Base-by-base conservation (phyloP, 169 alveolate species). In the Pseudocohnilembus persalinus region DNA sequence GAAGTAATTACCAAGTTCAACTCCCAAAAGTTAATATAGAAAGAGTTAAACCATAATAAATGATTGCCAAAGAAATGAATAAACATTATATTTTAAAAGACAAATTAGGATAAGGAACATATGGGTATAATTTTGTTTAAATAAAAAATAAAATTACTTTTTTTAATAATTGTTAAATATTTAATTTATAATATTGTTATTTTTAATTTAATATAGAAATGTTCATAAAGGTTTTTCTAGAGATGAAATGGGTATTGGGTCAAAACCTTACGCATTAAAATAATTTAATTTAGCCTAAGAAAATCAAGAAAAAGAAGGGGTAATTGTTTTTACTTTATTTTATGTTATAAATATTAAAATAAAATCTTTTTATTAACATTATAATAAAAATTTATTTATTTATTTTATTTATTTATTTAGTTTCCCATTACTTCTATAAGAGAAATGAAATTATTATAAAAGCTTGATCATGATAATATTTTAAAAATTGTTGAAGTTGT, bases 381-480 rank as follows among this genome's bases (percentile, higher is more conserved):
- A 28, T 0, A 31, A 26, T 33, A 77, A 16, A 27, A 75, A 34
- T 0, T 6, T 6, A 26, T 63, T 16, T 79, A 29, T 29, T 79
- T 35, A n/a, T 79, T 34, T 64, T 64, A 64, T 77, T 77, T 20
- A 0, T 77, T 27, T 25, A 26, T 35, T 64, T 33, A 64, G 79
- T 79, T 79, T 29, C 84, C 84, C 33, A 79, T 79, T 64, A 79
- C 84, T 28, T 74, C 84, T n/a, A 30, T 79, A 25, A 79, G 94
- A 77, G 94, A 90, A 33, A 88, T 90, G 1, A 87, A 88, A 64
- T 77, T 83, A 11, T 75, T 90, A 6, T 74, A 90, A 68, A 64
- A 82, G 31, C 32, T 90, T 0, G 68, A 81, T 32, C 92, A 90
- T 74, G 72, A 84, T 30, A 90, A 90, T 82, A 83, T 90, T 30